Percentiles rank a stretch among this genome's conserved stretches.
Evolutionary conservation across 306 rosid species (phyloP).

Genomic region (Echinosophora koreensis): DNA sequence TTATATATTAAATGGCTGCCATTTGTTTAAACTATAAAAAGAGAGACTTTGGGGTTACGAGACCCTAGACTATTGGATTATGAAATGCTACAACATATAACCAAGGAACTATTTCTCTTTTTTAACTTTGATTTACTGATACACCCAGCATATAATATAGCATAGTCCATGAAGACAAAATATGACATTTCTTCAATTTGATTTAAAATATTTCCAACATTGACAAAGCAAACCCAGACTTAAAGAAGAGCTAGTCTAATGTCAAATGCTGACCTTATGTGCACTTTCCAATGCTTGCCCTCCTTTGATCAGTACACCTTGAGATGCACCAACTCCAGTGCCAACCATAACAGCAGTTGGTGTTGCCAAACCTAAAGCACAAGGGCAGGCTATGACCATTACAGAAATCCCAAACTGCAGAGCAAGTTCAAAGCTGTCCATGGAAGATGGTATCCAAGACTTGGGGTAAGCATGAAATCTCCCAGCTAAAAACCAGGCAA

Average conservation of each 20-base stretch:
- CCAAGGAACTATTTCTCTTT: no score
- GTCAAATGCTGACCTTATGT: slow-evolving; percentile 64
- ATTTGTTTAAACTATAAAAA: not conserved
- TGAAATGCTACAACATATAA: no score
- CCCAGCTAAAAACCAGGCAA: slow-evolving; percentile 78
- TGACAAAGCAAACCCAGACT: slow-evolving; percentile 7
- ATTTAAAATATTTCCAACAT: no score
- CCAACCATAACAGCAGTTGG: slow-evolving; percentile 93
- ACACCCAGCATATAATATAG: no score
- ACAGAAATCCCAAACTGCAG: slow-evolving; percentile 88
- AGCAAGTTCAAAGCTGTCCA: slow-evolving; percentile 80
- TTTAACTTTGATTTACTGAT: no score
- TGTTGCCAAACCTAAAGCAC: slow-evolving; percentile 90
- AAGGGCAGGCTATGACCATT: slow-evolving; percentile 93
- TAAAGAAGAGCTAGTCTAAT: not conserved
- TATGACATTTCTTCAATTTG: not conserved
- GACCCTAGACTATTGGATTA: no score
- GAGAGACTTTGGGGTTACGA: not conserved
- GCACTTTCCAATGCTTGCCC: slow-evolving; percentile 85
- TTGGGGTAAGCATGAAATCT: slow-evolving; percentile 62
- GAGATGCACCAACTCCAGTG: slow-evolving; percentile 87
- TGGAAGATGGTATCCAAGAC: slow-evolving; percentile 76
- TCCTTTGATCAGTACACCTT: slow-evolving; percentile 84
- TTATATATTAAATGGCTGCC: not conserved
- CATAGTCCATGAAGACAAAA: not conserved